Evolutionary conservation across 306 rosid genomes (phyloP).

Genomic region (Acmispon strigosus): DNA sequence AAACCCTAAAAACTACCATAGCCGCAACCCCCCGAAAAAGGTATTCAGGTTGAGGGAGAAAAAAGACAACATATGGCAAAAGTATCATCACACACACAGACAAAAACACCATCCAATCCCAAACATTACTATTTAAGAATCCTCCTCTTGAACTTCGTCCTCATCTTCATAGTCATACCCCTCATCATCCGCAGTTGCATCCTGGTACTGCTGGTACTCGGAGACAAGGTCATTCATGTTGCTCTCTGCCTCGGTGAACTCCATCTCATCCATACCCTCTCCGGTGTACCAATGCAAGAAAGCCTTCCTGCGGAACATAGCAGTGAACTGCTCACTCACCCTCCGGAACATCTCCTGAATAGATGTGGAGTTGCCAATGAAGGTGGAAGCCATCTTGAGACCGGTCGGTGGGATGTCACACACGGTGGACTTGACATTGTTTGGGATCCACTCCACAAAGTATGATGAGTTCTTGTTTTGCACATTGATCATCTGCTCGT

Average conservation of each 20-base stretch:
- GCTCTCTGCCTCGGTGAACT: constrained; percentile 53
- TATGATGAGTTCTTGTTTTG: constrained; percentile 56
- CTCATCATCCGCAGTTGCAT: constrained; percentile 54
- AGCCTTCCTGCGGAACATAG: constrained; percentile 51
- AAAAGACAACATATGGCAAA: constrained; percentile 13
- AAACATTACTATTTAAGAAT: constrained; percentile 20
- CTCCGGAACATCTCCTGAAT: constrained; percentile 56
- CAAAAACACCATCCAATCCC: neutral
- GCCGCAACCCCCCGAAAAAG: constrained; percentile 43
- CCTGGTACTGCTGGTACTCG: constrained; percentile 57
- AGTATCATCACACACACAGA: constrained; percentile 6
- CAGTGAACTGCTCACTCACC: constrained; percentile 52
- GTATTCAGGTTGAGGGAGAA: constrained; percentile 26
- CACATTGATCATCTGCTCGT: constrained; percentile 58
- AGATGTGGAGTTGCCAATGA: constrained; percentile 51
- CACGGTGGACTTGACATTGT: constrained; percentile 48
- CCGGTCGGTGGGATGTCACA: constrained; percentile 56
- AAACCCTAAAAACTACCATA: constrained; percentile 24
- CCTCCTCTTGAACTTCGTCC: constrained; percentile 38
- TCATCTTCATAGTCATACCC: constrained; percentile 42
- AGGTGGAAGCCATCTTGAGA: constrained; percentile 49
- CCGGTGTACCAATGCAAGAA: constrained; percentile 66
- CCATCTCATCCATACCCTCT: constrained; percentile 66
- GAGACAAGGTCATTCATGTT: constrained; percentile 59
- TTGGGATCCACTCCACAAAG: constrained; percentile 55